These are phyloP conservation scores for Castanopsis chinensis DNA, from an alignment of 306 rosid genomes.

Conservation along the genomic window DNA sequence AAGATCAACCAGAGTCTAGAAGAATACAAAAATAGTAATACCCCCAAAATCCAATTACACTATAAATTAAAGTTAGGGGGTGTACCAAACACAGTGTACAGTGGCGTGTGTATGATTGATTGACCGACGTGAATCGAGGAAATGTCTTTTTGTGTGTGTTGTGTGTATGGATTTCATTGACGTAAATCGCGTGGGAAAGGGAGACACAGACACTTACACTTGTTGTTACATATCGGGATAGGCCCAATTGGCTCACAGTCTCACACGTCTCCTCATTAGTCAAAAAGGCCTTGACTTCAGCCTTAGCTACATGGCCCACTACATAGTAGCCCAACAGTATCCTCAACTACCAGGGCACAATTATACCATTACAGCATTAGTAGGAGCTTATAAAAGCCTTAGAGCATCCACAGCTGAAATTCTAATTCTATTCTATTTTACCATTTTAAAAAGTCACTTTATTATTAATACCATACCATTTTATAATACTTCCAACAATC, in stretches of 20 bases:
- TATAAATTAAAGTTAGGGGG: not conserved
- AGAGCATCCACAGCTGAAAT: too few relatives aligned
- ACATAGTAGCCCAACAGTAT: too few relatives aligned
- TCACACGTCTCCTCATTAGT: not conserved
- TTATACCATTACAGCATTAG: too few relatives aligned
- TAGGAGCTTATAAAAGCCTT: too few relatives aligned
- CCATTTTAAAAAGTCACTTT: too few relatives aligned
- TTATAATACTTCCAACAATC: too few relatives aligned
- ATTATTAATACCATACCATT: too few relatives aligned
- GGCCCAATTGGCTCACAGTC: not conserved
- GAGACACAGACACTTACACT: slow-evolving; percentile 5
- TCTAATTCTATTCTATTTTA: too few relatives aligned
- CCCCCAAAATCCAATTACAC: not conserved
- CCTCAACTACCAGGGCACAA: too few relatives aligned
- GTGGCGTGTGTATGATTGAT: slow-evolving; percentile 5
- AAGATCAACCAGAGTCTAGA: not conserved
- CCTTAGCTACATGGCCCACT: too few relatives aligned
- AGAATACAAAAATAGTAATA: slow-evolving; percentile 22
- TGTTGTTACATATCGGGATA: not conserved
- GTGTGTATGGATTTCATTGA: slow-evolving; percentile 21
- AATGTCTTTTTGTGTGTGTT: slow-evolving; percentile 24
- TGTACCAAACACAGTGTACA: not conserved
- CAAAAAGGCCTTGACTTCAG: too few relatives aligned
- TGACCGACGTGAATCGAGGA: slow-evolving; percentile 20
- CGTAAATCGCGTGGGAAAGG: slow-evolving; percentile 32